phyloP scores from a whole-genome alignment of 2,329 filamentous ascomycete genomes.

The Aspergillus niger region DNA sequence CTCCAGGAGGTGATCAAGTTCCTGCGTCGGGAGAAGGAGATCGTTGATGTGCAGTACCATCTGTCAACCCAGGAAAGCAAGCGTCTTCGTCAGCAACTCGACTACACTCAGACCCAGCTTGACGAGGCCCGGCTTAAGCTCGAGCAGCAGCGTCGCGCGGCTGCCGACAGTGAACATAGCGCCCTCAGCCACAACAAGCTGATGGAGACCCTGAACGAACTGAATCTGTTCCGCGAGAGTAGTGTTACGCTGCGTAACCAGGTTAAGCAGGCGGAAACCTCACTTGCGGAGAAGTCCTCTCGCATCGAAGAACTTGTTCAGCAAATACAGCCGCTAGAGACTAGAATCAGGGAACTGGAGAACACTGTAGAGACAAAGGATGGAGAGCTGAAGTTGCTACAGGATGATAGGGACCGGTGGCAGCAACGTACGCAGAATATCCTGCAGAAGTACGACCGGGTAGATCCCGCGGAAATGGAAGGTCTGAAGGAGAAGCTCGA shows the following conservation, averaged over 20 bases:
- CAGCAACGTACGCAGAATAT: conserved; percentile 96
- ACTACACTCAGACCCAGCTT: conserved; percentile 82
- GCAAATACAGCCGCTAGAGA: conserved; percentile 79
- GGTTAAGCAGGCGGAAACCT: conserved; percentile 73
- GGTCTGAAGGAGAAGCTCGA: conserved; percentile 78
- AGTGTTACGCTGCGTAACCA: conserved; percentile 88
- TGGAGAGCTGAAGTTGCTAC: conserved; percentile 83
- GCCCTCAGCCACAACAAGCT: conserved; percentile 83
- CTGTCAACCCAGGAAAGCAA: conserved; percentile 85
- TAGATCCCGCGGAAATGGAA: conserved; percentile 91
- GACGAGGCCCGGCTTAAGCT: conserved; percentile 88
- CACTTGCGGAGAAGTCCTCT: conserved; percentile 71
- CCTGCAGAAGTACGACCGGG: conserved; percentile 90
- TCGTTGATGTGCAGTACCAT: conserved; percentile 94
- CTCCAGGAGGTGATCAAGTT: conserved; percentile 90
- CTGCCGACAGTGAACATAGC: conserved; percentile 71
- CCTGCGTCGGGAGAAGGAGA: conserved; percentile 93
- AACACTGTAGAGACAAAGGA: conserved; percentile 78
- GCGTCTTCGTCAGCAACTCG: conserved; percentile 83
- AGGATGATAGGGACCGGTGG: conserved; percentile 91
- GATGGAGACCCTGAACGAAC: conserved; percentile 90
- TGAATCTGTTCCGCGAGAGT: conserved; percentile 95
- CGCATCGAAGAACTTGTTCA: conserved; percentile 73
- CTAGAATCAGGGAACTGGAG: conserved; percentile 77
- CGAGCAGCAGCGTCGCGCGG: conserved; percentile 79